Evolutionary conservation across 179 eudicot species (phyloP).

Genomic region (Dionaea muscipula): DNA sequence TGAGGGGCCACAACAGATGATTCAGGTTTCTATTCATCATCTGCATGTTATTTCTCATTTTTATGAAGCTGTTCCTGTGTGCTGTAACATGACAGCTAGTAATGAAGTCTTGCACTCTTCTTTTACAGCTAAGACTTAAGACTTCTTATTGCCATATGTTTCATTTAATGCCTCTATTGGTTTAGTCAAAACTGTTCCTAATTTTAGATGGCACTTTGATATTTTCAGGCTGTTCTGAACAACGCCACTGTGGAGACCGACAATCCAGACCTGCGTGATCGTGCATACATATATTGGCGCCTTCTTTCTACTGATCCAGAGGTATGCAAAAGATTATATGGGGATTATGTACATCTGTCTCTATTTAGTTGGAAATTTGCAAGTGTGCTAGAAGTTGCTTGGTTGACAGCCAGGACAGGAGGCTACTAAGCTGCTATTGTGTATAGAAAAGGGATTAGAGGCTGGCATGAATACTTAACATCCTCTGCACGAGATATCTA

Average conservation of each 20-base stretch:
- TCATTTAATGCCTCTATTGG: background rate
- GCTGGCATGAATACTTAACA: background rate
- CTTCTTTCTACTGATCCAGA: constrained; percentile 99
- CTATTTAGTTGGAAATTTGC: background rate
- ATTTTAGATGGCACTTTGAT: background rate
- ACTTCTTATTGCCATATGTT: background rate
- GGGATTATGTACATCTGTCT: background rate
- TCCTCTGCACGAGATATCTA: background rate
- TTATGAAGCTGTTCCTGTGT: background rate
- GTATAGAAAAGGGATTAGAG: background rate
- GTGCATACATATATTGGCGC: constrained; percentile 98
- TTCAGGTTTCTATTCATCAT: constrained; percentile 47
- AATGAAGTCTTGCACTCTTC: background rate
- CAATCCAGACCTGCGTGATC: constrained; percentile 96
- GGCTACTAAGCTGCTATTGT: background rate
- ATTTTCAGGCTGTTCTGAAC: constrained; percentile 73
- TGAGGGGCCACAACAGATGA: constrained; percentile 99
- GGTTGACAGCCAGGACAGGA: background rate
- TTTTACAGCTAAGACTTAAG: background rate
- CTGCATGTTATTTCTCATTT: background rate
- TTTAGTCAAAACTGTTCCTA: background rate
- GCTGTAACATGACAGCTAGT: background rate
- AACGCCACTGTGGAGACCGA: constrained; percentile 99
- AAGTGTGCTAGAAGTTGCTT: background rate
- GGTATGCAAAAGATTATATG: constrained; percentile 26